Evolutionary conservation across 495 filamentous ascomycete genomes (phyloP), one percentile per base, ranked within the genome.

Genomic region (Aeminium ludgeri): DNA sequence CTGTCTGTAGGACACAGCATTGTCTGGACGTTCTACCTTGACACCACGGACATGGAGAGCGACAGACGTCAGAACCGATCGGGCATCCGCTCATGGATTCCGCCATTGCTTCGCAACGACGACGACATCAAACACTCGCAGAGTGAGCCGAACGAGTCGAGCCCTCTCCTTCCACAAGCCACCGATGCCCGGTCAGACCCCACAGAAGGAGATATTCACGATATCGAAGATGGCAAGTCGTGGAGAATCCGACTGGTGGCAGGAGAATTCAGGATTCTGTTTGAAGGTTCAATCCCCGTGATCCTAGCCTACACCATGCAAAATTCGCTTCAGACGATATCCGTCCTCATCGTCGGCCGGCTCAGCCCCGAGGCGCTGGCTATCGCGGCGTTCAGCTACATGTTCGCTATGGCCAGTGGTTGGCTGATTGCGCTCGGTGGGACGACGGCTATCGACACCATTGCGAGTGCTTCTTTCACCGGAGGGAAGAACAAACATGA

Each of bases 391-490:
- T 93, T 93, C 59, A 79, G 80, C 0, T 83, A 87, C 60, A 86
- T 93, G 86, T 95, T 93, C 47, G 86, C 86, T 30, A 82, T 85
- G 78, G 74, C 82, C 10, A 87, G 82, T 1, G 86, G 70, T 1
- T 93, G 86, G 86, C 66, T 95, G 38, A 80, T 95, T 51, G 86
- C 77, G 0, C 65, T 95, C 2, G 86, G 86, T n/a, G 86, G 86
- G 5, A 87, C 85, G 1, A 95, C 84, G 1, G 86, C 86, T 1
- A 64, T 94, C 25, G 86, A 94, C 58, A 94, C 86, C 0, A 65
- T 94, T 10, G 82, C 80, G 10, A 87, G 83, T 0, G 80, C 78
- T 13, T 76, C 74, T n/a, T 94, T 82, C 55, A 94, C 86, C 0
- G 83, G 81, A 0, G 86, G 82, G 43, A 66, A 72, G 44, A 80